These are phyloP conservation scores for Psilocybe subaeruginosa DNA, from an alignment of 768 basidiomycete genomes.

Conservation along the genomic window DNA sequence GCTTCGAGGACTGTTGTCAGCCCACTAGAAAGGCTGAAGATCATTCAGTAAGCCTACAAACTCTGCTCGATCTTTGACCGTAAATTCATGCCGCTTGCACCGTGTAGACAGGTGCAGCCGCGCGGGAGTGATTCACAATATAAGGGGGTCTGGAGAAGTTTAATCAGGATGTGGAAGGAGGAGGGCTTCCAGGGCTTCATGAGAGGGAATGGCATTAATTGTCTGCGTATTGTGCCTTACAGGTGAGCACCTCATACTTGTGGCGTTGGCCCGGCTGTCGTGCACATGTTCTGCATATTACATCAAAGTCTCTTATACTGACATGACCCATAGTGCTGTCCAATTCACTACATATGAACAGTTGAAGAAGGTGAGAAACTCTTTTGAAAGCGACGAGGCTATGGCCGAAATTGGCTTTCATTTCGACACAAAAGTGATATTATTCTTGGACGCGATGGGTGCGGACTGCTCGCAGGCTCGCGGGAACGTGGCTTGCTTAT, in stretches of 20 bases:
- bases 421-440: not conserved
- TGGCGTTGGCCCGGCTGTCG: conserved; percentile 8
- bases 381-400: not conserved
- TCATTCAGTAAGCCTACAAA: conserved; percentile 80
- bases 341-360: conserved; percentile 91
- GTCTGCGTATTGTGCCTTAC: conserved; percentile 92
- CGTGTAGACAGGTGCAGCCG: conserved; percentile 90
- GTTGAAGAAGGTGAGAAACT: conserved; percentile 71
- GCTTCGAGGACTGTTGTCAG: conserved; percentile 91
- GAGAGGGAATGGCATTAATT: conserved; percentile 92
- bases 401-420: not conserved
- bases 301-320: conserved; percentile 8
- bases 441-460: not conserved
- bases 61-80: not conserved
- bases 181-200: conserved; percentile 94
- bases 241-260: conserved; percentile 39
- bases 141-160: conserved; percentile 81
- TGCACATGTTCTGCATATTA: conserved; percentile 1
- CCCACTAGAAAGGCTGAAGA: conserved; percentile 92
- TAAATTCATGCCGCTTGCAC: conserved; percentile 9
- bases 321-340: conserved; percentile 56
- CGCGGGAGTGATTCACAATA: conserved; percentile 65
- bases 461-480: not conserved
- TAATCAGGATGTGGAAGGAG: conserved; percentile 89
- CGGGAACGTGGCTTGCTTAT: not conserved